Evolutionary conservation across 106 monocot genomes (phyloP).

Genomic region (Posidonia australis): DNA sequence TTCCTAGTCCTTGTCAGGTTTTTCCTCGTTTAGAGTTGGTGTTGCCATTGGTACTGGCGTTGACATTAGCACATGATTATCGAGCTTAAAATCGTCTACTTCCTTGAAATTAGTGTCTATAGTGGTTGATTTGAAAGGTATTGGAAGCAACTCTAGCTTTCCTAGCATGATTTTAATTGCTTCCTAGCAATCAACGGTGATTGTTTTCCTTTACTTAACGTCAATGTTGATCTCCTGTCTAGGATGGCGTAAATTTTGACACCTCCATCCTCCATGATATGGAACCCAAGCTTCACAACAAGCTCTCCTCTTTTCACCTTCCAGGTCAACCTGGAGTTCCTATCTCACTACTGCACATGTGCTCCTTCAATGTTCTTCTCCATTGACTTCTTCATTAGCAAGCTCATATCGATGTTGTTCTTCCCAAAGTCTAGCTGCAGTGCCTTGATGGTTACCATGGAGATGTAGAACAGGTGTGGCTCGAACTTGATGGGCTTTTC

Average conservation of each 20-base stretch:
- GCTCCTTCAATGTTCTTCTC: constrained; percentile 50
- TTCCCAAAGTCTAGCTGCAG: constrained; percentile 73
- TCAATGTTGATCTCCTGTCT: background rate
- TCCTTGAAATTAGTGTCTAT: constrained; percentile 30
- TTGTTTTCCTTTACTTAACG: background rate
- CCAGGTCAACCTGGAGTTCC: constrained; percentile 42
- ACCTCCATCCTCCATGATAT: constrained; percentile 89
- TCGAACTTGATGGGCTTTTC: constrained; percentile 69
- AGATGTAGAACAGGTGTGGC: constrained; percentile 47
- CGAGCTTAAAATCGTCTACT: constrained; percentile 78
- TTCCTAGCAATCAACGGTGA: constrained; percentile 37
- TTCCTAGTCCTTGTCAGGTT: background rate
- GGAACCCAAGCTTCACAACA: constrained; percentile 67
- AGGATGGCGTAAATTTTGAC: constrained; percentile 48
- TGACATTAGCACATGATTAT: constrained; percentile 26
- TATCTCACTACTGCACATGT: constrained; percentile 59
- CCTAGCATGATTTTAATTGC: constrained; percentile 48
- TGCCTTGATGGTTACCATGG: constrained; percentile 53
- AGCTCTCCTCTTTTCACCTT: constrained; percentile 84
- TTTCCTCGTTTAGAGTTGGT: constrained; percentile 13
- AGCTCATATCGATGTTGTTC: constrained; percentile 51
- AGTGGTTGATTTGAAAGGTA: constrained; percentile 8
- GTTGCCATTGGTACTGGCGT: background rate
- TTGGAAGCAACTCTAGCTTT: constrained; percentile 12
- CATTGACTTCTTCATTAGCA: constrained; percentile 68